Evolutionary conservation across 495 filamentous ascomycete genomes (phyloP).

Genomic region (Parathielavia appendiculata): DNA sequence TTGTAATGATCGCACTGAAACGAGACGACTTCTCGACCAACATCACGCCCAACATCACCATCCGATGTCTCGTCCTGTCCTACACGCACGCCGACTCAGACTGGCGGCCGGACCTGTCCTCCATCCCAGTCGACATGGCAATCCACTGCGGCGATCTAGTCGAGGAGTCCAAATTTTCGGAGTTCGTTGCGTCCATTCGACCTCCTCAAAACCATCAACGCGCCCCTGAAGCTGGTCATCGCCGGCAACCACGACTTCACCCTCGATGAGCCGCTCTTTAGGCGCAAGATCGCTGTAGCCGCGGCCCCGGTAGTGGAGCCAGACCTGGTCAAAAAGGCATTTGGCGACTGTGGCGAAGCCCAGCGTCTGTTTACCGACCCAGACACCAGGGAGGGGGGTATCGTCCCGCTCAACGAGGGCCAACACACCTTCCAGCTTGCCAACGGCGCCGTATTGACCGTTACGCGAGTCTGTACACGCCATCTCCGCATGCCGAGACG

Average conservation of each 20-base stretch:
- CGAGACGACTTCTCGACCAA: too few relatives aligned
- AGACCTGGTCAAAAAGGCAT: neutral
- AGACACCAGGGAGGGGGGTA: constrained; percentile 14
- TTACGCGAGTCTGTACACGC: constrained; percentile 70
- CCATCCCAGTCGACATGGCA: constrained; percentile 48
- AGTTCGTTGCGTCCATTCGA: constrained; percentile 49
- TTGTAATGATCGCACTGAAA: too few relatives aligned
- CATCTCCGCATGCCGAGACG: constrained; percentile 50
- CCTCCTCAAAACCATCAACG: constrained; percentile 52
- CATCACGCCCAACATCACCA: neutral
- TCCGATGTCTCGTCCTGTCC: too few relatives aligned
- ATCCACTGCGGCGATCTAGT: constrained; percentile 76
- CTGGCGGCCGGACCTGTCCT: neutral
- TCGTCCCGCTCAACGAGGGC: constrained; percentile 66
- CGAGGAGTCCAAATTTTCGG: constrained; percentile 49
- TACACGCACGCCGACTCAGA: too few relatives aligned
- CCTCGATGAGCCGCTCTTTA: constrained; percentile 48
- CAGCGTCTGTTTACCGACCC: neutral
- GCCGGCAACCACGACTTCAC: constrained; percentile 77
- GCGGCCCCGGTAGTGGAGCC: neutral
- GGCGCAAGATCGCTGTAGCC: neutral
- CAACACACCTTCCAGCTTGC: constrained; percentile 48
- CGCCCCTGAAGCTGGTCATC: constrained; percentile 72
- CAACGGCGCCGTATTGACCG: constrained; percentile 54
- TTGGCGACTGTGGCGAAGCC: neutral